Evolutionary conservation across 169 alveolate species (phyloP).

Genomic region (Cryptosporidium felis): DNA sequence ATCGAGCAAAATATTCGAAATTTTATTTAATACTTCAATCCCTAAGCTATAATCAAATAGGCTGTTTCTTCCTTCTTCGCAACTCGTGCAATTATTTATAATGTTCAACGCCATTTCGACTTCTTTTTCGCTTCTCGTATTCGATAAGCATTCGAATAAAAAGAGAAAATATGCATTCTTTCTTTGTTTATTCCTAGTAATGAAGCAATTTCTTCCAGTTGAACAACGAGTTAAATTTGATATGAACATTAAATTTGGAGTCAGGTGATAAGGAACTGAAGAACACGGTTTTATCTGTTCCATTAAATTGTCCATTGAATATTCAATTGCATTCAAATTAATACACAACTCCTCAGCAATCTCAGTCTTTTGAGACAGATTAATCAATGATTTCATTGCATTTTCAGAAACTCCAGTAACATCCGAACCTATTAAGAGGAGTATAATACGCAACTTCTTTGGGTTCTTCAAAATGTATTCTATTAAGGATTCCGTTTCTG

Average conservation of each 20-base stretch:
- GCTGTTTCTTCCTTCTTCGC: conserved; percentile 2
- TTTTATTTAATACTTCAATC: conserved; percentile 18
- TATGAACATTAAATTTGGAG: conserved; percentile 34
- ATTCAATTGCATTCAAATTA: conserved; percentile 20
- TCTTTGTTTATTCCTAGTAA: background rate
- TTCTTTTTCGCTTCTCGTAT: conserved; percentile 1
- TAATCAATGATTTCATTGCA: conserved; percentile 20
- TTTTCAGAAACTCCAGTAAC: background rate
- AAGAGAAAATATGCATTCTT: conserved; percentile 7
- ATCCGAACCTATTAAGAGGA: conserved; percentile 28
- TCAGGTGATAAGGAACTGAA: conserved; percentile 23
- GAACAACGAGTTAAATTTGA: conserved; percentile 45
- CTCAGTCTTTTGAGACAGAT: conserved; percentile 40
- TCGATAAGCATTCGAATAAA: conserved; percentile 22
- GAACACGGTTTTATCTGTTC: conserved; percentile 30
- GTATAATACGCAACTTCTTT: background rate
- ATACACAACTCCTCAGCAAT: conserved; percentile 34
- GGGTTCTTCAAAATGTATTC: background rate
- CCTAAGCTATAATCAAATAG: conserved; percentile 25
- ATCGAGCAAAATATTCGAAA: background rate
- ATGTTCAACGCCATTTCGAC: conserved; percentile 19
- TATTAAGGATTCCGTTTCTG: conserved; percentile 12
- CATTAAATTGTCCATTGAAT: conserved; percentile 47
- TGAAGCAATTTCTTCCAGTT: conserved; percentile 24
- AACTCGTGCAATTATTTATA: conserved; percentile 44